Conservation (phyloP, 345 rosid species). For the Lenwebbia sp. region DNA sequence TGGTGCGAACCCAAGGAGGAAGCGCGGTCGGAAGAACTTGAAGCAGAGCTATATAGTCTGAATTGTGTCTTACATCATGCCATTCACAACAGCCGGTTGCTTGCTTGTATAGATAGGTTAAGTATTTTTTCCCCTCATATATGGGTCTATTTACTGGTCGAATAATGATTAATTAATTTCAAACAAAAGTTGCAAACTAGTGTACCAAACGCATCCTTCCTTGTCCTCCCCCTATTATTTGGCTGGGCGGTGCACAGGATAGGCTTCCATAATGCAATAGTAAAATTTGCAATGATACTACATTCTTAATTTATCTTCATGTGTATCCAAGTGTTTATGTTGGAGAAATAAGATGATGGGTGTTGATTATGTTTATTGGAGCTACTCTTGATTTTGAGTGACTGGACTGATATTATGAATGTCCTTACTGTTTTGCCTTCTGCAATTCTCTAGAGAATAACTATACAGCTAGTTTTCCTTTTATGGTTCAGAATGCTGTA, state of each 20-base stretch:
- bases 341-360: background rate
- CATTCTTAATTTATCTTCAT: background rate
- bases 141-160: background rate
- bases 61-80: background rate
- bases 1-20: constrained; percentile 43
- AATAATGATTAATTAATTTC: background rate
- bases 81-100: background rate
- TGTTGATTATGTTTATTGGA: background rate
- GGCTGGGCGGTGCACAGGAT: background rate
- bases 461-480: background rate
- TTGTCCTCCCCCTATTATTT: background rate
- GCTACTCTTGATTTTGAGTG: background rate
- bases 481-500: background rate
- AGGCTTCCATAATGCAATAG: background rate
- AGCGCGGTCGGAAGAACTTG: constrained; percentile 22
- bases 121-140: background rate
- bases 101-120: constrained; percentile 2
- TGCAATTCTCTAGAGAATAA: background rate
- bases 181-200: background rate
- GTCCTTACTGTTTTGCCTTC: background rate
- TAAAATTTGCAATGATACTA: background rate
- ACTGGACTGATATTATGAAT: background rate
- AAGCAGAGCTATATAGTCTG: constrained; percentile 34
- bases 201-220: background rate
- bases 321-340: background rate